A percentile compares a stretch with the other conserved stretches of the same genome.
Evolutionary conservation across 2,329 filamentous ascomycete genomes (phyloP).

Genomic region (Arthrobotrys pseudoclavata): DNA sequence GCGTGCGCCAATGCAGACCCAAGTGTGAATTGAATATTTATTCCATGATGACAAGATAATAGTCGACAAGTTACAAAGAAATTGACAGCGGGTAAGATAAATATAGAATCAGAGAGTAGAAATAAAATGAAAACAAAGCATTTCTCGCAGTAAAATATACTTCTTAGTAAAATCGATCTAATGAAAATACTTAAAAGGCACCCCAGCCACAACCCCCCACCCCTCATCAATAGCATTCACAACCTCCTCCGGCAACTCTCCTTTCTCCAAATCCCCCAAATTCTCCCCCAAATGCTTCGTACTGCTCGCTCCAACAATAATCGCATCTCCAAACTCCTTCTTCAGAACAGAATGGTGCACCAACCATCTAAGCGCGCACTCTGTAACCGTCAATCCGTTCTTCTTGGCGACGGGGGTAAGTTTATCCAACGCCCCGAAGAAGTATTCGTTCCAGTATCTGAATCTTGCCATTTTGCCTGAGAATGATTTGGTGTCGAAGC

Average conservation of each 20-base stretch:
- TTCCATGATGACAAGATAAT: no score
- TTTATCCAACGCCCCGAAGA: conserved; percentile 76
- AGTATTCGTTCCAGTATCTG: conserved; percentile 79
- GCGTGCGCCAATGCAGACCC: no score
- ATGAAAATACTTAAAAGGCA: conserved; percentile 52
- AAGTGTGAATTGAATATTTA: no score
- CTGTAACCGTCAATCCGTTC: conserved; percentile 77
- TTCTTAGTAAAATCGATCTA: background rate
- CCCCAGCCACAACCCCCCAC: conserved; percentile 73
- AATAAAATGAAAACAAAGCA: no score
- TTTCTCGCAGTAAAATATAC: no score
- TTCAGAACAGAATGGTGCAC: conserved; percentile 76
- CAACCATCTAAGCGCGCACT: conserved; percentile 80
- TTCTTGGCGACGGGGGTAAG: conserved; percentile 78
- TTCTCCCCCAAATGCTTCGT: conserved; percentile 73
- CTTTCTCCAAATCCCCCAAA: conserved; percentile 74
- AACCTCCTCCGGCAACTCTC: conserved; percentile 83
- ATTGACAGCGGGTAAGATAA: no score
- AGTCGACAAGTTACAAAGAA: no score
- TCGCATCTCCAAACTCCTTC: conserved; percentile 70
- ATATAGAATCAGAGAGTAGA: no score
- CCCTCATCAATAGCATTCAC: conserved; percentile 81
- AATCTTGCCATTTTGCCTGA: conserved; percentile 73
- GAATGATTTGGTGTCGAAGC: conserved; percentile 73
- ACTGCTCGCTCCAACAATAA: conserved; percentile 74